Evolutionary conservation across 164 flowering plant genomes (phyloP).

Genomic region (Tetracentron sinense): DNA sequence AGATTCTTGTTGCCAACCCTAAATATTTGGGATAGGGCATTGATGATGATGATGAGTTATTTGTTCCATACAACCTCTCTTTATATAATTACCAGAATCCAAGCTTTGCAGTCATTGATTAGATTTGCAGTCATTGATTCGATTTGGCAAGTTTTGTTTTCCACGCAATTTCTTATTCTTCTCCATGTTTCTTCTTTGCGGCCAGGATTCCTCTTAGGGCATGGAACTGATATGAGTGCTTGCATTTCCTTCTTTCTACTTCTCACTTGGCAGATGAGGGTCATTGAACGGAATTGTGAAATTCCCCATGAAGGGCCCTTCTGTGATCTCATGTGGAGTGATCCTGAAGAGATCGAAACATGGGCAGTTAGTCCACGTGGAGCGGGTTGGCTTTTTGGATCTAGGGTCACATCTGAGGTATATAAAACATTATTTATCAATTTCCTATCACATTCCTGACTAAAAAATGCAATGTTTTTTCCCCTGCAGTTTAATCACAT

Average conservation of each 20-base stretch:
- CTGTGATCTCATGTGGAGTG: constrained; percentile 99
- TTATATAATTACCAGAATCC: background rate
- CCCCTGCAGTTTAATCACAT: constrained; percentile 86
- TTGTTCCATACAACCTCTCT: no score
- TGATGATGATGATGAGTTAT: no score
- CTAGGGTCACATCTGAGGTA: constrained; percentile 97
- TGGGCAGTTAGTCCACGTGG: constrained; percentile 99
- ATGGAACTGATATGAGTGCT: background rate
- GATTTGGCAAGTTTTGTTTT: background rate
- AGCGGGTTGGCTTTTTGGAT: constrained; percentile 99
- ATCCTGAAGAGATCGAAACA: constrained; percentile 98
- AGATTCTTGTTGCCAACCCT: no score
- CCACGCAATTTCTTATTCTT: background rate
- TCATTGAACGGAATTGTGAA: constrained; percentile 92
- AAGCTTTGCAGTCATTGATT: background rate
- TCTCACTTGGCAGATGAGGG: constrained; percentile 56
- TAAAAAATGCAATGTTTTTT: background rate
- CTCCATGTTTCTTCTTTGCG: background rate
- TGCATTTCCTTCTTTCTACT: background rate
- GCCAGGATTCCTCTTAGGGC: background rate
- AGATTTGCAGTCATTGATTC: no score
- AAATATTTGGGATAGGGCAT: no score
- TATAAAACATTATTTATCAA: background rate
- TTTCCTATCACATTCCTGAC: background rate
- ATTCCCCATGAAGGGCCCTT: constrained; percentile 99